Evolutionary conservation across 179 eudicot genomes (phyloP), one percentile per base, ranked within the genome.

Genomic region (Nepenthes alata): DNA sequence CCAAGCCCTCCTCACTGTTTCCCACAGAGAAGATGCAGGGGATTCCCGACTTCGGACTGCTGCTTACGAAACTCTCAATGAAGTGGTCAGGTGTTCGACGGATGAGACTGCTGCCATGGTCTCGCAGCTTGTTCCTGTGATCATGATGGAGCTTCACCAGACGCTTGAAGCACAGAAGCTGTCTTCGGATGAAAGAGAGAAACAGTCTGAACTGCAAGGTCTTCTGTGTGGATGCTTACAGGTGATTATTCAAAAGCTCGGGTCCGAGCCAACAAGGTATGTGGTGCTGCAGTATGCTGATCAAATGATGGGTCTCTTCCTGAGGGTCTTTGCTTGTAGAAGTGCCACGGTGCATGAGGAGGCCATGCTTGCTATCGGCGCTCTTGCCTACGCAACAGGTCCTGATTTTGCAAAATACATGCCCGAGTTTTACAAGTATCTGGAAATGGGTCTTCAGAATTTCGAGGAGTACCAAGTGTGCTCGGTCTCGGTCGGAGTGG

Each of bases 391-490:
- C 54, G 74, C 74, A 61, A 60, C 83, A 11, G 88, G 85, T 9
- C 75, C 79, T 0, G 82, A 83, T 14, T 83, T 83, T 59, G 70
- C 74, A 0, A 83, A 80, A 52, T 83, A 83, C 69, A 78, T 83
- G 88, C 74, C 75, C 1, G 88, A 83, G 41, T 80, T 83, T 66
- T 83, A 80, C 59, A 80, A 80, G 62, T 83, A 80, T n/a, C 51
- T 83, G 74, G 88, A 83, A 66, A 78, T 75, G 79, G 88, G 85
- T 68, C 83, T 83, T 69, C 88, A 83, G 70, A 83, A 83, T 65
- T 80, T 77, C 53, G 85, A 80, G 57, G 87, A 83, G 70, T 83
- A 83, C 66, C 85, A 83, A 69, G 87, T 83, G 2, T 83, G 87
- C 79, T 80, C 84, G 49, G 81, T 82, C 37, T 74, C 86, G 0